phyloP scores from a whole-genome alignment of 352 stramenopile genomes.

The Globisporangium parvum region DNA sequence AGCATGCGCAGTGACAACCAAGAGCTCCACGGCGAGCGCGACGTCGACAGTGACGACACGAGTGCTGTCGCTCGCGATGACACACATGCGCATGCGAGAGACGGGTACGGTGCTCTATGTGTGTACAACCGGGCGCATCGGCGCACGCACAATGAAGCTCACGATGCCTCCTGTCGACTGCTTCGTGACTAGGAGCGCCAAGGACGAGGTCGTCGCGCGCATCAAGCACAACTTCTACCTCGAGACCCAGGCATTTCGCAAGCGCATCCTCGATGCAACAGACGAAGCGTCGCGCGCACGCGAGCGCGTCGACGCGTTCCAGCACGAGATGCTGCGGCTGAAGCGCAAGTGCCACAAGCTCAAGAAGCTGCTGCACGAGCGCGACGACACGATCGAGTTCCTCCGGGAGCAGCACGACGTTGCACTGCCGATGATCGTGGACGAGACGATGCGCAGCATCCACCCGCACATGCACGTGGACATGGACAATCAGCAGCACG shows the following conservation, averaged over 20 bases:
- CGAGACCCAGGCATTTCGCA: conserved; percentile 43
- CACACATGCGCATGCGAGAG: too few relatives aligned
- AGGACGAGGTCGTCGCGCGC: conserved; percentile 22
- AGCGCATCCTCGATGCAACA: conserved; percentile 26
- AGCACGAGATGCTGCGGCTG: conserved; percentile 37
- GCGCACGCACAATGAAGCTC: too few relatives aligned
- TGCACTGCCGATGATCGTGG: conserved; percentile 43
- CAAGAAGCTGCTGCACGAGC: conserved; percentile 50
- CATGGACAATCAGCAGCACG: conserved; percentile 11
- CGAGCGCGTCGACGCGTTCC: conserved; percentile 25
- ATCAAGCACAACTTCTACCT: conserved; percentile 59
- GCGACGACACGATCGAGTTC: conserved; percentile 38
- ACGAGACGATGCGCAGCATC: conserved; percentile 59
- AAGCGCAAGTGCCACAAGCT: conserved; percentile 57
- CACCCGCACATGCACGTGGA: conserved; percentile 34
- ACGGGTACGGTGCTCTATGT: too few relatives aligned
- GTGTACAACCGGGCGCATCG: too few relatives aligned
- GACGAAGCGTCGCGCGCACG: conserved; percentile 20
- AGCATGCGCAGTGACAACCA: too few relatives aligned
- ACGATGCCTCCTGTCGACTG: too few relatives aligned
- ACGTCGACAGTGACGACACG: too few relatives aligned
- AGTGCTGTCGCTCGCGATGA: too few relatives aligned
- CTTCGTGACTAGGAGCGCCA: neutral
- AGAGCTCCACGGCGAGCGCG: too few relatives aligned
- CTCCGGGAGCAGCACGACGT: conserved; percentile 51